A percentile compares a stretch with the other conserved stretches of the same genome.
Conservation (phyloP, 306 rosid species). For the Crotalaria pallida region DNA sequence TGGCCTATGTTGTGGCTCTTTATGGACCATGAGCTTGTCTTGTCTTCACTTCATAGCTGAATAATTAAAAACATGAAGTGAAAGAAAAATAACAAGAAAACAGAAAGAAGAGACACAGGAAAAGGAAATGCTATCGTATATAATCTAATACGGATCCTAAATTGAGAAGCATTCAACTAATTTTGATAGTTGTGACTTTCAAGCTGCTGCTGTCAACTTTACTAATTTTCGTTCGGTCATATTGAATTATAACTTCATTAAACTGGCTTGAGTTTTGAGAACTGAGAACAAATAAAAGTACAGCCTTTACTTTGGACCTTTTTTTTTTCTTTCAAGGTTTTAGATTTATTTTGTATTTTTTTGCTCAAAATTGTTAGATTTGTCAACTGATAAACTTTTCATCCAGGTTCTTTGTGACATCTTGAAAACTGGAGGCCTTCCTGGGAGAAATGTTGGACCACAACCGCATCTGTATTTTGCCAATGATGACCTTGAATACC, state of each 20-base stretch:
- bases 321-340: neutral
- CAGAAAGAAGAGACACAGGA: neutral
- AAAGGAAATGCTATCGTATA: neutral
- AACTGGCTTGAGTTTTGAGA: neutral
- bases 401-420: slow-evolving; percentile 86
- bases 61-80: neutral
- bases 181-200: neutral
- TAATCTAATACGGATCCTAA: neutral
- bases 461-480: slow-evolving; percentile 79
- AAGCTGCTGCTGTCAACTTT: neutral
- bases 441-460: slow-evolving; percentile 58
- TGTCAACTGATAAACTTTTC: slow-evolving; percentile 12
- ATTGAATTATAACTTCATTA: neutral
- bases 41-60: neutral
- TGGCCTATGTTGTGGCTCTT: neutral
- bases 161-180: neutral
- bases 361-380: neutral
- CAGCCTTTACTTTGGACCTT: neutral
- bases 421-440: slow-evolving; percentile 88
- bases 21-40: neutral
- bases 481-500: slow-evolving; percentile 84
- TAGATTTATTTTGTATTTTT: neutral
- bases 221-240: neutral
- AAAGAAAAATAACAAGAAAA: neutral
- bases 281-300: neutral